A percentile compares a stretch with the other conserved stretches of the same genome.
Conservation (phyloP, 805 yeast genomes). For the Candida piceae region DNA sequence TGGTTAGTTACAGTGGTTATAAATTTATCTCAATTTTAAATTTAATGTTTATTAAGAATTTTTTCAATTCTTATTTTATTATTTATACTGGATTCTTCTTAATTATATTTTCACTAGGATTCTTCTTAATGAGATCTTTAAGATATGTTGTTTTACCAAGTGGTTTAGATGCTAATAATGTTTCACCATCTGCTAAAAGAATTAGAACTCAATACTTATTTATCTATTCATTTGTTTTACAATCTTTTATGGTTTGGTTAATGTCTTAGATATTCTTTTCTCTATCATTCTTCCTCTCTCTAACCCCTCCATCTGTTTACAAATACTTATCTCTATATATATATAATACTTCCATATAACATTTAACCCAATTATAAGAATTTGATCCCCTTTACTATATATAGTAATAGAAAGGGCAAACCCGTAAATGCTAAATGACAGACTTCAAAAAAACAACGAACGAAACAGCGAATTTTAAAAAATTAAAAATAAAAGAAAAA, state of each 20-base stretch:
- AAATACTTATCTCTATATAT: too few relatives aligned
- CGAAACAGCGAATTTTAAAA: too few relatives aligned
- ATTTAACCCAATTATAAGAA: too few relatives aligned
- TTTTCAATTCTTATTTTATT: slow-evolving; percentile 28
- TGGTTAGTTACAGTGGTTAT: slow-evolving; percentile 88
- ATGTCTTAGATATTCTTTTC: slow-evolving; percentile 41
- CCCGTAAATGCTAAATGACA: too few relatives aligned
- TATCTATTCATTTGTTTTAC: slow-evolving; percentile 77
- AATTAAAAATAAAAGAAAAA: too few relatives aligned
- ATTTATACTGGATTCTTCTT: slow-evolving; percentile 38
- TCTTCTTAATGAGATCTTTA: slow-evolving; percentile 65
- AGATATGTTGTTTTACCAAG: slow-evolving; percentile 65
- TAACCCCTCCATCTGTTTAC: too few relatives aligned
- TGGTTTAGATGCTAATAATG: slow-evolving; percentile 48
- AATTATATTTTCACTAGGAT: slow-evolving; percentile 53
- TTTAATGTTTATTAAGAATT: slow-evolving; percentile 48
- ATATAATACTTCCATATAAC: too few relatives aligned
- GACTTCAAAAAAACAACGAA: too few relatives aligned
- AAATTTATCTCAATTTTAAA: slow-evolving; percentile 78
- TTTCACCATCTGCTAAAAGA: slow-evolving; percentile 65
- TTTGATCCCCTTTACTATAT: too few relatives aligned
- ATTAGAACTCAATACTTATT: slow-evolving; percentile 84
- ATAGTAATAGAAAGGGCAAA: too few relatives aligned
- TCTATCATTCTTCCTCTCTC: too few relatives aligned
- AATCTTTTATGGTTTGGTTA: slow-evolving; percentile 68